Evolutionary conservation across 495 filamentous ascomycete genomes (phyloP).

Genomic region (Xylaria bambusicola): DNA sequence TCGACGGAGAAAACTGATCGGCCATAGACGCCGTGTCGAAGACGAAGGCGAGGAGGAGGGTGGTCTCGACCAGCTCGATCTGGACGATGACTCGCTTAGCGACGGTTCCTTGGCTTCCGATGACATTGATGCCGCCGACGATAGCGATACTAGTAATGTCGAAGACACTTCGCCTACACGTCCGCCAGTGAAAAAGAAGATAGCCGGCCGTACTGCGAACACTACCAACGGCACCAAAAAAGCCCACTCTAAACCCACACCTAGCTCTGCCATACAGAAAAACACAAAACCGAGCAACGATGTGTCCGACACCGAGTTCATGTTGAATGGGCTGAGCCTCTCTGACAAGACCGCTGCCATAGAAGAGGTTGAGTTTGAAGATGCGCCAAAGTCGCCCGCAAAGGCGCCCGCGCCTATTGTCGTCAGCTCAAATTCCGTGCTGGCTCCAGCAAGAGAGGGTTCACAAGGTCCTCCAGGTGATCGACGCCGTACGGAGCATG

Average conservation of each 20-base stretch:
- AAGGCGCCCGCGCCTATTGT: slow-evolving; percentile 46
- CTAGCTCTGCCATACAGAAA: slow-evolving; percentile 36
- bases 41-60: slow-evolving; percentile 80
- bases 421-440: slow-evolving; percentile 45
- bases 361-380: slow-evolving; percentile 68
- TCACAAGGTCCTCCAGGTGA: slow-evolving; percentile 59
- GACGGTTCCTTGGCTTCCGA: slow-evolving; percentile 77
- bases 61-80: slow-evolving; percentile 62
- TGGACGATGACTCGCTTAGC: slow-evolving; percentile 82
- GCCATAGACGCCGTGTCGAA: slow-evolving; percentile 74
- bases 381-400: slow-evolving; percentile 42
- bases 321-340: slow-evolving; percentile 82
- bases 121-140: slow-evolving; percentile 73
- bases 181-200: slow-evolving; percentile 41
- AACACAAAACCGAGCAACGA: slow-evolving; percentile 39
- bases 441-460: slow-evolving; percentile 32
- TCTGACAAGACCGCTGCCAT: slow-evolving; percentile 56
- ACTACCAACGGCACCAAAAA: slow-evolving; percentile 43
- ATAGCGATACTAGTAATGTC: slow-evolving; percentile 72
- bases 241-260: slow-evolving; percentile 34
- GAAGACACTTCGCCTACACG: slow-evolving; percentile 61
- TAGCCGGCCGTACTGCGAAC: slow-evolving; percentile 42
- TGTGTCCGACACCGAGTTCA: slow-evolving; percentile 74
- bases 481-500: slow-evolving; percentile 78
- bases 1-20: slow-evolving; percentile 71